Conservation (phyloP, 2,329 filamentous ascomycete genomes). For the Alternaria infectoria region DNA sequence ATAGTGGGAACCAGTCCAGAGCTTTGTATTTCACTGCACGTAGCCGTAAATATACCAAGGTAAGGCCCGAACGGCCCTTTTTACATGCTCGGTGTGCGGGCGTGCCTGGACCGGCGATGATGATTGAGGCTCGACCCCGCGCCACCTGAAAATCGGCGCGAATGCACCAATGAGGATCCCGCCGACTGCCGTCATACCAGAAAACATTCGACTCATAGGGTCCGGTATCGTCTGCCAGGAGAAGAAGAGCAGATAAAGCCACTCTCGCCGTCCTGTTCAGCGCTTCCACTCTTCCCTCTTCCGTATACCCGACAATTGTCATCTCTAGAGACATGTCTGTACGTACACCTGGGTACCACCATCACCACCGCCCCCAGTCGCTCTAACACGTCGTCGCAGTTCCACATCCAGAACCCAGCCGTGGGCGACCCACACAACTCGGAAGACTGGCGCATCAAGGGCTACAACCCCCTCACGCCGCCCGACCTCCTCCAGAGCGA, state of each 20-base stretch:
- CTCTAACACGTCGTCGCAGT: constrained; percentile 40
- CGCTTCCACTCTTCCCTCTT: neutral
- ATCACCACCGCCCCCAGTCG: constrained; percentile 13
- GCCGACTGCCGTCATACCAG: constrained; percentile 29
- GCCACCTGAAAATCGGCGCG: constrained; percentile 13
- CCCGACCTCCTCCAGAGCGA: constrained; percentile 96
- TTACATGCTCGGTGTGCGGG: neutral
- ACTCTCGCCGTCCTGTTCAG: neutral
- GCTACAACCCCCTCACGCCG: constrained; percentile 91
- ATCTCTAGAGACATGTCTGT: constrained; percentile 35
- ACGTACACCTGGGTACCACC: constrained; percentile 16
- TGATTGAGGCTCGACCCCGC: constrained; percentile 9
- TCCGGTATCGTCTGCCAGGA: constrained; percentile 17
- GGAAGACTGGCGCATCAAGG: constrained; percentile 66
- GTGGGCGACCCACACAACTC: constrained; percentile 57
- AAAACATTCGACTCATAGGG: constrained; percentile 37
- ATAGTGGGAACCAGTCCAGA: neutral
- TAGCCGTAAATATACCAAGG: neutral
- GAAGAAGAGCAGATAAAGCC: constrained; percentile 7
- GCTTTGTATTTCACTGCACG: neutral
- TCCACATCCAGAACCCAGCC: constrained; percentile 58
- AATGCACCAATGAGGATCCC: constrained; percentile 32
- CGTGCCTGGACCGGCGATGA: constrained; percentile 7
- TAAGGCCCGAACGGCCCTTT: neutral
- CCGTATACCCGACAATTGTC: neutral